Evolutionary conservation across 345 rosid genomes (phyloP).

Genomic region (Camelina sativa): DNA sequence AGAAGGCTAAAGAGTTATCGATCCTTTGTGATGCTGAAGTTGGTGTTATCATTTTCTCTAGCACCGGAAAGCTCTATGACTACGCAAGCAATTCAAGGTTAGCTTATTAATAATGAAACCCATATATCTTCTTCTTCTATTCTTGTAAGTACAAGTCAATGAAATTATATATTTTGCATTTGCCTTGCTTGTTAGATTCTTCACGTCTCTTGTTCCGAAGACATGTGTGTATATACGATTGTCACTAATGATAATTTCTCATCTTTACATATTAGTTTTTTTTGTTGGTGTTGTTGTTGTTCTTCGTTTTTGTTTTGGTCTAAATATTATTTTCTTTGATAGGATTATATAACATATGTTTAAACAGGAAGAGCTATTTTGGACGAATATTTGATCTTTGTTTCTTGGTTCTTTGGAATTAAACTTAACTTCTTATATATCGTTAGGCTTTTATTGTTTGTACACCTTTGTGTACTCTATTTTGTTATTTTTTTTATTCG

Average conservation of each 20-base stretch:
- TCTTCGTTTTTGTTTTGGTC: not conserved
- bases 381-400: slow-evolving; percentile 1
- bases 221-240: not conserved
- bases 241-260: slow-evolving; percentile 9
- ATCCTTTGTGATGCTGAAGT: slow-evolving; percentile 51
- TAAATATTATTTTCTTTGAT: not conserved
- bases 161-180: slow-evolving; percentile 13
- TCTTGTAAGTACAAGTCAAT: not conserved
- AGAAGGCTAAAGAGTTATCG: slow-evolving; percentile 45
- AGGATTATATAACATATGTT: slow-evolving; percentile 4
- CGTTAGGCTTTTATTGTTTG: not conserved
- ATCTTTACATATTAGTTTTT: not conserved
- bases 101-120: not conserved
- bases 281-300: not conserved
- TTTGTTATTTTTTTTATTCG: slow-evolving; percentile 4
- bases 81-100: slow-evolving; percentile 48
- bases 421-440: not conserved
- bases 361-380: not conserved
- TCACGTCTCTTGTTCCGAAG: slow-evolving; percentile 7
- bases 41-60: slow-evolving; percentile 47
- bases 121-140: slow-evolving; percentile 4
- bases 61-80: slow-evolving; percentile 48
- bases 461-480: slow-evolving; percentile 1
- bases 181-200: slow-evolving; percentile 19
- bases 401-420: not conserved